A percentile compares a stretch with the other conserved stretches of the same genome.
phyloP scores from a whole-genome alignment of 305 asterid species.

The Petunia hybrid region DNA sequence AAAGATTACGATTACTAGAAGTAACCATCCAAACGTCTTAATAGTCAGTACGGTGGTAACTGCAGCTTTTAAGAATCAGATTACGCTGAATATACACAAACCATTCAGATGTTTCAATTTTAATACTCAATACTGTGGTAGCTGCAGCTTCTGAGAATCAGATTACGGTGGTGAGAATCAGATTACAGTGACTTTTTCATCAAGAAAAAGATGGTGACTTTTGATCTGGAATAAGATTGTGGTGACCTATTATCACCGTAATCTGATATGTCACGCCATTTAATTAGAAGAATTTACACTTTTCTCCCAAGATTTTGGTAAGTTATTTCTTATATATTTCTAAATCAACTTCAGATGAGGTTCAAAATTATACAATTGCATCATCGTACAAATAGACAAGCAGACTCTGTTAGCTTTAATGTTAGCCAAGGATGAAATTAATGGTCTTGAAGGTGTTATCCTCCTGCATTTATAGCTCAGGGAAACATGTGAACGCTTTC shows the following conservation, averaged over 20 bases:
- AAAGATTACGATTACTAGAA: slow-evolving; percentile 5
- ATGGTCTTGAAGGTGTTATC: neutral
- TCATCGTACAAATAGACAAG: slow-evolving; percentile 4
- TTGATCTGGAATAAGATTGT: neutral
- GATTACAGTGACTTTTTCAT: neutral
- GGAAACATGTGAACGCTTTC: neutral
- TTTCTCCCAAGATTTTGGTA: neutral
- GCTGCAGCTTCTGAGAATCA: slow-evolving; percentile 29
- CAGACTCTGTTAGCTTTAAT: neutral
- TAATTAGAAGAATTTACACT: slow-evolving; percentile 2
- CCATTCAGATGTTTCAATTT: slow-evolving; percentile 22
- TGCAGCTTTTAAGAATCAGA: slow-evolving; percentile 25
- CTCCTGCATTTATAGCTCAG: neutral
- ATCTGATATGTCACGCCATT: neutral
- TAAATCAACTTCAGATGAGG: slow-evolving; percentile 14
- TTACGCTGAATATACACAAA: neutral
- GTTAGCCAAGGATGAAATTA: neutral
- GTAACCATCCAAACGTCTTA: slow-evolving; percentile 17
- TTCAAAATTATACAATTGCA: neutral
- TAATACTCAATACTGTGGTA: neutral
- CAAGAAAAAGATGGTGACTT: too few species aligned
- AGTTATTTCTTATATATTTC: slow-evolving; percentile 11
- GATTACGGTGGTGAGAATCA: neutral
- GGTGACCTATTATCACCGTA: neutral
- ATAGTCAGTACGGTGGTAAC: neutral